Evolutionary conservation across 1,284 basidiomycete genomes (phyloP).

Genomic region (Sporisorium sorghi): DNA sequence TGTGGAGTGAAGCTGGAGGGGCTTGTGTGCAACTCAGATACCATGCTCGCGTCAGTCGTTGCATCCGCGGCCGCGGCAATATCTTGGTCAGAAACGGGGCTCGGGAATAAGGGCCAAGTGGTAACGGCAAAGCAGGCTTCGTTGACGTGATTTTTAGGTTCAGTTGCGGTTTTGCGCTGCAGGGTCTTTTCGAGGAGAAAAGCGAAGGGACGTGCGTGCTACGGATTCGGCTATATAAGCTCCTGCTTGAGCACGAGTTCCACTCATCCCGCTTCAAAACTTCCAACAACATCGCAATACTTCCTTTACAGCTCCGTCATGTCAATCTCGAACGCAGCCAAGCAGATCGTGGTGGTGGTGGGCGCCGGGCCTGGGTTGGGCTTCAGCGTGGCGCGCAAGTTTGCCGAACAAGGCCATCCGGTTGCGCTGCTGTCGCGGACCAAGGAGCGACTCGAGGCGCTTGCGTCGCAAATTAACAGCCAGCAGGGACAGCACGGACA

Average conservation of each 20-base stretch:
- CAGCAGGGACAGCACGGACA: slow-evolving; percentile 15
- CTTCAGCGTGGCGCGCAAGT: slow-evolving; percentile 37
- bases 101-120: slow-evolving; percentile 6
- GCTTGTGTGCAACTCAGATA: neutral
- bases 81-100: neutral
- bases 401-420: slow-evolving; percentile 44
- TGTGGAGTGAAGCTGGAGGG: too few relatives aligned
- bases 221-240: slow-evolving; percentile 21
- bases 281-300: too few relatives aligned
- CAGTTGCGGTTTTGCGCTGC: slow-evolving; percentile 3
- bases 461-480: slow-evolving; percentile 40
- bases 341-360: slow-evolving; percentile 44
- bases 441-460: slow-evolving; percentile 34
- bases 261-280: neutral
- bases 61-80: neutral
- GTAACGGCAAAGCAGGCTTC: neutral
- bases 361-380: slow-evolving; percentile 46
- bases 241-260: neutral
- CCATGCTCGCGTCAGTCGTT: too few relatives aligned
- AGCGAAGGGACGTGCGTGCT: slow-evolving; percentile 2
- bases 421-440: slow-evolving; percentile 47
- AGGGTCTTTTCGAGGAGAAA: slow-evolving; percentile 12
- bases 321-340: slow-evolving; percentile 22
- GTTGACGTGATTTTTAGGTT: slow-evolving; percentile 11
- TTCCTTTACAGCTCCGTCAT: too few relatives aligned